These are phyloP conservation scores for Lichtheimia hyalospora DNA, from an alignment of 371 early-diverging fungal genomes.

Conservation along the genomic window DNA sequence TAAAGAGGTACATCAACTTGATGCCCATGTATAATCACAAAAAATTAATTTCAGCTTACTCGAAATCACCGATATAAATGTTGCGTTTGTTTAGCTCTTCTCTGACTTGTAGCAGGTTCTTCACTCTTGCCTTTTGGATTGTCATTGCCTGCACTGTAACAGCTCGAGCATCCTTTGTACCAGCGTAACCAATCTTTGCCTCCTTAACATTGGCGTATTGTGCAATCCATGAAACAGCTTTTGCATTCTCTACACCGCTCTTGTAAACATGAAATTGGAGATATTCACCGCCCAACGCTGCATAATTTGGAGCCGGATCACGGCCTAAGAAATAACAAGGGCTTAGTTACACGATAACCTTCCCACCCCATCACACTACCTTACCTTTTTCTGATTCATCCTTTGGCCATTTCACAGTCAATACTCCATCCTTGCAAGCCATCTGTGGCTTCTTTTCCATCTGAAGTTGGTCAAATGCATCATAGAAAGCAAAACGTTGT, in stretches of 20 bases:
- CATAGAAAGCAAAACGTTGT: conserved; percentile 27
- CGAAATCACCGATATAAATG: conserved; percentile 77
- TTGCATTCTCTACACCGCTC: conserved; percentile 89
- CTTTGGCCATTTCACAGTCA: conserved; percentile 33
- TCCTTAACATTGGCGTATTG: conserved; percentile 38
- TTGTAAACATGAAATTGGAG: conserved; percentile 87
- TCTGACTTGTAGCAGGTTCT: conserved; percentile 57
- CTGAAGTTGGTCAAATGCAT: conserved; percentile 22
- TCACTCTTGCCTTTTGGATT: conserved; percentile 62
- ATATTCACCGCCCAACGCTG: conserved; percentile 67
- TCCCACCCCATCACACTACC: background rate
- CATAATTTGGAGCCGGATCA: conserved; percentile 19
- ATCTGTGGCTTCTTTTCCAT: conserved; percentile 17
- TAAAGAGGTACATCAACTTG: background rate
- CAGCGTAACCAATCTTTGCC: conserved; percentile 82
- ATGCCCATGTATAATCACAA: background rate
- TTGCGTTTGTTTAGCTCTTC: conserved; percentile 48
- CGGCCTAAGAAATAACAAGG: background rate
- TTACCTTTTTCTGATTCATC: conserved; percentile 13
- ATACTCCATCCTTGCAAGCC: conserved; percentile 21
- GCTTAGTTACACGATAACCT: background rate
- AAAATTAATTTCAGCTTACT: conserved; percentile 36
- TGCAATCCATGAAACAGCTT: conserved; percentile 67
- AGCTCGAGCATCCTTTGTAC: conserved; percentile 98
- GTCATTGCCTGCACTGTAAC: conserved; percentile 93